phyloP scores from a whole-genome alignment of 768 basidiomycete species.

The Tylopilus felleus region DNA sequence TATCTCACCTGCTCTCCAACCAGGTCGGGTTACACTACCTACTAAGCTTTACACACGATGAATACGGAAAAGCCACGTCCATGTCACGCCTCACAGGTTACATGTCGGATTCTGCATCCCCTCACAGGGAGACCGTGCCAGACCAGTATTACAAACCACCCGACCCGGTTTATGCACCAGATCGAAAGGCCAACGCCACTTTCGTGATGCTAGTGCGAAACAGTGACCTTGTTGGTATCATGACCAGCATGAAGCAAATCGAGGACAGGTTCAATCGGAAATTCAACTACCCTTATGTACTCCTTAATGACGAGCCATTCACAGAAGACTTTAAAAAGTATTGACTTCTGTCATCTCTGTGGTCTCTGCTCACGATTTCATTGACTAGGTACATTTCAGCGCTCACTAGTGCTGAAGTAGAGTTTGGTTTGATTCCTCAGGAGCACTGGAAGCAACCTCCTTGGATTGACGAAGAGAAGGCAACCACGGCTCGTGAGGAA shows the following conservation, averaged over 20 bases:
- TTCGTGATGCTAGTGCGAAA: conserved; percentile 81
- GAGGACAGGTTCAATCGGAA: conserved; percentile 86
- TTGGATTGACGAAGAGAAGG: conserved; percentile 73
- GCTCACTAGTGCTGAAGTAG: conserved; percentile 31
- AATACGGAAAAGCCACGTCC: conserved; percentile 41
- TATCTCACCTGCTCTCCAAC: conserved; percentile 9
- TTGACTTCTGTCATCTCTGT: conserved; percentile 13
- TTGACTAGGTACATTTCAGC: conserved; percentile 30
- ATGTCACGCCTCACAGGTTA: conserved; percentile 31
- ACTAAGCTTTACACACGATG: conserved; percentile 41
- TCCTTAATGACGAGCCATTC: conserved; percentile 85
- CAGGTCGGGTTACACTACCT: conserved; percentile 42
- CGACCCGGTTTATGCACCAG: conserved; percentile 36
- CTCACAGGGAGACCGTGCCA: conserved; percentile 57
- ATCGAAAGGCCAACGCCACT: conserved; percentile 75
- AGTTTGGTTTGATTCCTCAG: conserved; percentile 63
- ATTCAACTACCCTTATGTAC: conserved; percentile 82
- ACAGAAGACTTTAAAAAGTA: conserved; percentile 69
- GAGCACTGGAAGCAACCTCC: conserved; percentile 76
- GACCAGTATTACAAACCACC: conserved; percentile 52
- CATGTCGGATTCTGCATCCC: conserved; percentile 32
- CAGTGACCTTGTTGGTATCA: conserved; percentile 53
- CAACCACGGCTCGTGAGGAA: conserved; percentile 49
- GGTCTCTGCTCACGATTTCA: conserved; percentile 4
- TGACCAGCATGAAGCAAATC: conserved; percentile 66